These are phyloP conservation scores for Oryza punctata DNA, from an alignment of 176 grass and related monocot genomes.

Conservation along the genomic window DNA sequence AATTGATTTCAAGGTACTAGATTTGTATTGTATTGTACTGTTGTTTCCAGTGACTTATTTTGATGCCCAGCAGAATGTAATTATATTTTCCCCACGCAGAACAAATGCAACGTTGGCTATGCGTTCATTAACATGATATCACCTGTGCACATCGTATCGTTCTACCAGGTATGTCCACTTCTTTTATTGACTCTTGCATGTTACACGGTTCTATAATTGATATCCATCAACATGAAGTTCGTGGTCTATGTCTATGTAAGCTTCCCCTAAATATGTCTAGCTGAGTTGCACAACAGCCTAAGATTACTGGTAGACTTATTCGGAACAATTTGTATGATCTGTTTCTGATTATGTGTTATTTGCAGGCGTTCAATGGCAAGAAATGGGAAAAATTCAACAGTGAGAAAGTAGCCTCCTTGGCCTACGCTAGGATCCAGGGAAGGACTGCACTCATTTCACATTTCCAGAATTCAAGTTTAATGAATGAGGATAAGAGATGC, in stretches of 20 bases:
- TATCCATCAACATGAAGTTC: not conserved
- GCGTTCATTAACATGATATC: conserved; percentile 97
- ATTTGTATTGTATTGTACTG: not conserved
- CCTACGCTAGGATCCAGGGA: conserved; percentile 95
- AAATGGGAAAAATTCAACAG: conserved; percentile 99
- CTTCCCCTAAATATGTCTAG: not conserved
- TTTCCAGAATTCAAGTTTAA: conserved; percentile 96
- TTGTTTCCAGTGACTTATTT: conserved; percentile 11
- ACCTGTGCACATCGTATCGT: conserved; percentile 81
- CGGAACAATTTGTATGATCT: conserved; percentile 12
- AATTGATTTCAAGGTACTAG: conserved; percentile 91
- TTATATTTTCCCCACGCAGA: conserved; percentile 58
- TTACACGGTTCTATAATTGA: conserved; percentile 4
- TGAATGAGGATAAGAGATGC: conserved; percentile 97
- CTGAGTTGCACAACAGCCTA: conserved; percentile 19
- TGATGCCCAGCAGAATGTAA: not conserved
- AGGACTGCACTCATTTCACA: conserved; percentile 75
- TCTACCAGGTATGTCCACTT: conserved; percentile 71
- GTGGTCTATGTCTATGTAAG: not conserved
- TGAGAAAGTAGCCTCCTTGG: conserved; percentile 89
- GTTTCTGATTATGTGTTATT: conserved; percentile 9
- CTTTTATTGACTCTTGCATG: conserved; percentile 1
- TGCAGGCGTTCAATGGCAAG: conserved; percentile 88
- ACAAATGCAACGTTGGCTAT: conserved; percentile 99
- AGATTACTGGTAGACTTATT: not conserved